Base-by-base conservation (phyloP, 306 rosid species). In the Cotoneaster glaucophyllus region DNA sequence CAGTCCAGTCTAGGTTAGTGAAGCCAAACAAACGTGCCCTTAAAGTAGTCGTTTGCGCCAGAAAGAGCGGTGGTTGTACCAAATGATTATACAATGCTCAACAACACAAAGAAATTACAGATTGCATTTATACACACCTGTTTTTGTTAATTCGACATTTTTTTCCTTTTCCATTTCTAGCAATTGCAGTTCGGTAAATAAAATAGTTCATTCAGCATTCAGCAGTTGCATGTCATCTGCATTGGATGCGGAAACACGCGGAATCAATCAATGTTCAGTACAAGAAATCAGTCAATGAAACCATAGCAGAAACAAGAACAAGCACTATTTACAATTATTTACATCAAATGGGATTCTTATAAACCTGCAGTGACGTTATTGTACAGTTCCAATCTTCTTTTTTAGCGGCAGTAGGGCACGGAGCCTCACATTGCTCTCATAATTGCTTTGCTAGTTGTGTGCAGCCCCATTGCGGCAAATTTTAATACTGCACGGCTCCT, bases 381-480 rank as follows among this genome's bases (percentile, higher is more conserved):
- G 29, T 22, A 22, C 65, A 7, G 56, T 56, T 69, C 3, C 66
- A 66, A 41, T 71, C 56, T 8, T 54, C 25, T 24, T 17, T n/a
- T 57, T 69, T 71, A 54, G 73, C 67, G 63, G 50, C 67, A 34
- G 57, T 32, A 73, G 58, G 80, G 26, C 64, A 39, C 8, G 57
- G 77, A 32, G 71, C 82, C 78, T 88, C 75, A 92, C 54, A 90
- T 88, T 66, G 87, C 88, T 84, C 76, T 84, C 82, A 95, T 78
- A 71, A 89, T 84, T 41, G 80, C 80, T 89, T 90, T 90, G 79
- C 93, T 84, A 72, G 90, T 82, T 28, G 82, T 34, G 61, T 89
- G 93, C 73, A 89, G 80, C 41, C 97, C 97, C 82, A 77, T 78
- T 0, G 97, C 92, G 1, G 97, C 99, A 71, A 86, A 22, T 84